Evolutionary conservation across 129 eudicot genomes (phyloP), one percentile per base, ranked within the genome.

Genomic region (Logfia minima): DNA sequence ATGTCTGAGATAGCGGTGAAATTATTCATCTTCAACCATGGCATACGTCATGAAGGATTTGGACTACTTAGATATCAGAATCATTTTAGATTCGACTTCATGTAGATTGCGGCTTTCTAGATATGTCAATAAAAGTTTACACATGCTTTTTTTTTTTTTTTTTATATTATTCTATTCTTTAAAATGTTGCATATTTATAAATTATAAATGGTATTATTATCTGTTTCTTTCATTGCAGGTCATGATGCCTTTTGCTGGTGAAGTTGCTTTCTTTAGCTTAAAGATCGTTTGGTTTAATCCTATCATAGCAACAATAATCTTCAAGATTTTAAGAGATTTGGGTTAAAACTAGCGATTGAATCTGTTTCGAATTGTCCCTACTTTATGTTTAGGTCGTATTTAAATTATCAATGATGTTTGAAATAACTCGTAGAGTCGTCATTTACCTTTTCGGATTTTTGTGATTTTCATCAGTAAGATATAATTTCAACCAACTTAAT

Each of bases 1-100:
- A 58, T 24, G 76, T 26, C 68, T 55, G 70, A 78, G 81, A 78
- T 22, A 53, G 21, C 76, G 9, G 62, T 78, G 76, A 66, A 76
- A 66, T 31, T 6, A 66, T 19, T 76, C 4, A 66, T 18, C 16
- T 37, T 41, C 41, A 14, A 17, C n/a, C 68, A 63, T 21, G 41
- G 41, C 10, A 37, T 37, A 37, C 75, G 21, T 18, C 28, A 28
- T 39, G 41, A 75, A 18, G 61, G 70, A 68, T 59, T 58, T 69
- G 82, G 31, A 56, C 70, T 58, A 11, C 43, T 37, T 41, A 29
- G 22, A 39, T 24, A 26, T 41, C 45, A 69, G 24, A 3, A 78
- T 37, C 81, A 29, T 13, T 59, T 37, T 17, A 63, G 80, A 48
- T 64, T 65, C 5, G 31, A 75, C 21, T 64, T 75, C 26, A 23